Base-by-base conservation (phyloP, 345 rosid genomes). In the Euphorbia pulcherrima region DNA sequence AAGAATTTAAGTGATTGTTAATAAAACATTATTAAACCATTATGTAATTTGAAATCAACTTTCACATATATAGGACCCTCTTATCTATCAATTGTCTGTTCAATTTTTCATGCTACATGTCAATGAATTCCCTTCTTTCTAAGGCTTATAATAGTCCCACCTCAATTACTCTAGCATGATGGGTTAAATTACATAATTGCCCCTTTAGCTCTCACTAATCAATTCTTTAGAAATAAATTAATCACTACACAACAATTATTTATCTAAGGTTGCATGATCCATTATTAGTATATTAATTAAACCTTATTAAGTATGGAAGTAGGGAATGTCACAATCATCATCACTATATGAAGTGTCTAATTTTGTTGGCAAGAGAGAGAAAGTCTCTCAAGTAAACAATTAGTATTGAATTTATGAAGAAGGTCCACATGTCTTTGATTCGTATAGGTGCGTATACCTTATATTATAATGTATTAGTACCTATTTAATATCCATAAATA, bases 321-420 rank as follows among this genome's bases (percentile, higher is more conserved):
- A 20, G 71, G 37, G 65, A 23, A 47, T 29, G 79, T 77, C 83
- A 47, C 81, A 26, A 62, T 74, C 84, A 54, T 50, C 68, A 52
- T 70, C 13, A 44, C 50, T 44, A 44, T 44, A 70, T 72, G 23
- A 78, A 72, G 72, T 72, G 80, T 73, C 80, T 66, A 72, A 74
- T 37, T 72, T 78, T 74, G 64, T 66, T 68, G 81, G 77, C 84
- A 65, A 60, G 60, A 62, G 37, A 0, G 66, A 62, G 67, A n/a
- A n/a, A 62, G 40, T 64, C 56, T 58, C 33, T 37, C 66, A 59
- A 53, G 68, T 39, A n/a, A 46, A 16, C 44, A 40, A 29, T 60
- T 51, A 66, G 54, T 72, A 58, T 1, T 46, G 39, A 67, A 70
- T 44, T 44, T 12, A 44, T 44, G 12, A 18, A 27, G 21, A 40